Conservation (phyloP, 352 stramenopile genomes). For the Phytophthora pluvialis region DNA sequence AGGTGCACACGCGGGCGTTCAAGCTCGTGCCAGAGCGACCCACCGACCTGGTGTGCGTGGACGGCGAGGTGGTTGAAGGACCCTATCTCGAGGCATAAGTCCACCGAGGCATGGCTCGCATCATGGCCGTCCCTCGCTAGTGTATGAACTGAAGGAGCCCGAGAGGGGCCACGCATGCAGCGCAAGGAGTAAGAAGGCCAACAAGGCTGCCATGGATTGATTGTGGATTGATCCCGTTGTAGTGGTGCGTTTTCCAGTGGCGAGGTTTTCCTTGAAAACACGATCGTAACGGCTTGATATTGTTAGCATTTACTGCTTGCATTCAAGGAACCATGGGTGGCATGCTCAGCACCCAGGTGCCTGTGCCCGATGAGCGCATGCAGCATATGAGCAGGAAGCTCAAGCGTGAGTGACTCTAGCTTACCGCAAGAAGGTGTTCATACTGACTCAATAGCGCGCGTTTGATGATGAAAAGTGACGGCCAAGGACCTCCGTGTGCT, state of each 20-base stretch:
- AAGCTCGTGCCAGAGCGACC: slow-evolving; percentile 49
- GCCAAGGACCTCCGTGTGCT: slow-evolving; percentile 61
- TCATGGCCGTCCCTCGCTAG: slow-evolving; percentile 49
- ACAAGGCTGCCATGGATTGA: too few relatives aligned
- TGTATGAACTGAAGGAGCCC: too few relatives aligned
- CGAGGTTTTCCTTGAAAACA: slow-evolving; percentile 16
- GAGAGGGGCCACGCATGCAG: too few relatives aligned
- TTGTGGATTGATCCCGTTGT: neutral
- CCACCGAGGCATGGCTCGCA: slow-evolving; percentile 60
- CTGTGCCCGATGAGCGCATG: slow-evolving; percentile 70
- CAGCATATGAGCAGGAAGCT: slow-evolving; percentile 73
- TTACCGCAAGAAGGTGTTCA: neutral
- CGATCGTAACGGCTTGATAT: slow-evolving; percentile 31
- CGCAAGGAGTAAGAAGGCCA: too few relatives aligned
- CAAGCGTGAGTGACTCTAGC: slow-evolving; percentile 46
- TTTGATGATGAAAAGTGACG: slow-evolving; percentile 42
- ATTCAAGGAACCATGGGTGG: slow-evolving; percentile 46
- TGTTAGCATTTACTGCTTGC: slow-evolving; percentile 22
- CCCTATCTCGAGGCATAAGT: slow-evolving; percentile 60
- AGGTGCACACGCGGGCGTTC: slow-evolving; percentile 66
- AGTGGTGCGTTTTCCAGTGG: too few relatives aligned
- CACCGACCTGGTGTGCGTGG: slow-evolving; percentile 60
- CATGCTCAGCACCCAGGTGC: slow-evolving; percentile 54
- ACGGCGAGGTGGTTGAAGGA: slow-evolving; percentile 64
- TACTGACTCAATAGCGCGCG: neutral